phyloP scores from a whole-genome alignment of 495 filamentous ascomycete species.

The Penicillium angulare region DNA sequence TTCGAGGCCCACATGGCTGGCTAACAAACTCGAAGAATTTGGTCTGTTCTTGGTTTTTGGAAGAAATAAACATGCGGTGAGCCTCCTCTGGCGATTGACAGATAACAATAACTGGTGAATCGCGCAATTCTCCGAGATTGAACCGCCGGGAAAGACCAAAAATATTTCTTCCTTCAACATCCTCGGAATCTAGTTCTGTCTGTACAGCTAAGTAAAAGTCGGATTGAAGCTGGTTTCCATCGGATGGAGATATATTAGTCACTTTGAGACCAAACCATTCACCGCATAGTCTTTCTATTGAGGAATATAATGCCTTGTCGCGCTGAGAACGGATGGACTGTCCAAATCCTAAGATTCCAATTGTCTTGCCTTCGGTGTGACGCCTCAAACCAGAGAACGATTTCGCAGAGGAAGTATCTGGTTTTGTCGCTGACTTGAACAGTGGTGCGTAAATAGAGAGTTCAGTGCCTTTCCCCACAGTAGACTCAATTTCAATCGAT shows the following conservation, averaged over 20 bases:
- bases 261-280: slow-evolving; percentile 13
- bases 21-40: slow-evolving; percentile 29
- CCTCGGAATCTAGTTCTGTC: slow-evolving; percentile 4
- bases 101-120: slow-evolving; percentile 27
- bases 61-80: slow-evolving; percentile 23
- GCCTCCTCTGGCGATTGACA: slow-evolving; percentile 30
- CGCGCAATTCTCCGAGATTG: not conserved
- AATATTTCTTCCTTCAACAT: slow-evolving; percentile 8
- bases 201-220: not conserved
- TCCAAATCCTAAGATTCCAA: slow-evolving; percentile 1
- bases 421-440: slow-evolving; percentile 12
- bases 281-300: slow-evolving; percentile 7
- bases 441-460: slow-evolving; percentile 47
- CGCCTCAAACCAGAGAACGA: not conserved
- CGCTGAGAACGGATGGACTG: not conserved
- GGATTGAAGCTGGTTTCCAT: not conserved
- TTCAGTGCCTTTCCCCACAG: slow-evolving; percentile 47
- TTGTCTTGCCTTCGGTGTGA: not conserved
- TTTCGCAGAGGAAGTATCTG: slow-evolving; percentile 16
- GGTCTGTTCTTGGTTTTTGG: slow-evolving; percentile 8
- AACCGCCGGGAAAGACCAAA: slow-evolving; percentile 15
- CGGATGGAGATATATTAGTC: not conserved
- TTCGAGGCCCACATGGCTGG: slow-evolving; percentile 33
- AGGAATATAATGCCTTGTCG: slow-evolving; percentile 9
- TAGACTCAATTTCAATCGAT: slow-evolving; percentile 28